A percentile compares a stretch with the other conserved stretches of the same genome.
Conservation (phyloP, 1,139 yeast genomes). For the Meyerozyma smithsonii region DNA sequence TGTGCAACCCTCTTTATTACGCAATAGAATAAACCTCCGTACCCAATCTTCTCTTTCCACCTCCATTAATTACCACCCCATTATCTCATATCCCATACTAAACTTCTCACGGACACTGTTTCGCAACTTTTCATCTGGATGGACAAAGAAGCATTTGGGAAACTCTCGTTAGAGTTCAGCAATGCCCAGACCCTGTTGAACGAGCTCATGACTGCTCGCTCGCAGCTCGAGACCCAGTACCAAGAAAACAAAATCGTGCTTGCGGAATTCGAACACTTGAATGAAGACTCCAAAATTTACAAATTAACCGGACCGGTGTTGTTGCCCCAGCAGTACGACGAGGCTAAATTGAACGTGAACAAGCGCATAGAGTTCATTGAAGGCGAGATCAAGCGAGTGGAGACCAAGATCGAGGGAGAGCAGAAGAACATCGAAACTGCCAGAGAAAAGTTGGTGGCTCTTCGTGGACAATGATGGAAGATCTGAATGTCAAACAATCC, state of each 20-base stretch:
- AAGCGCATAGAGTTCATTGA: conserved; percentile 86
- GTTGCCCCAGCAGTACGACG: conserved; percentile 79
- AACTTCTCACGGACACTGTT: not conserved
- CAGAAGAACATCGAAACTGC: conserved; percentile 48
- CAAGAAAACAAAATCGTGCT: conserved; percentile 94
- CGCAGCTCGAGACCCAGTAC: conserved; percentile 68
- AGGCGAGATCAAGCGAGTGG: conserved; percentile 69
- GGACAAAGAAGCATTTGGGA: conserved; percentile 32
- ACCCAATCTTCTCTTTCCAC: too few species aligned
- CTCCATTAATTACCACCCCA: too few species aligned
- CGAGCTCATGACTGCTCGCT: conserved; percentile 57
- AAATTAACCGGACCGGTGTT: conserved; percentile 90
- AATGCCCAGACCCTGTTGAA: conserved; percentile 30
- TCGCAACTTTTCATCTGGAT: not conserved
- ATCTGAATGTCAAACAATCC: too few species aligned
- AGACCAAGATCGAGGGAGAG: conserved; percentile 47
- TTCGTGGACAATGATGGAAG: too few species aligned
- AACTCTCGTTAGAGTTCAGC: conserved; percentile 36
- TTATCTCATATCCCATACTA: too few species aligned
- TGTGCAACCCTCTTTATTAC: too few species aligned
- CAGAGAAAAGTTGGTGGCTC: conserved; percentile 43
- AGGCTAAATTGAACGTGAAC: conserved; percentile 76
- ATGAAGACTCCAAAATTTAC: conserved; percentile 65
- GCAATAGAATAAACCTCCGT: too few species aligned
- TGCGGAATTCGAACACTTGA: conserved; percentile 64